These are phyloP conservation scores for Xylaria cubensis DNA, from an alignment of 495 filamentous ascomycete species.

Conservation along the genomic window DNA sequence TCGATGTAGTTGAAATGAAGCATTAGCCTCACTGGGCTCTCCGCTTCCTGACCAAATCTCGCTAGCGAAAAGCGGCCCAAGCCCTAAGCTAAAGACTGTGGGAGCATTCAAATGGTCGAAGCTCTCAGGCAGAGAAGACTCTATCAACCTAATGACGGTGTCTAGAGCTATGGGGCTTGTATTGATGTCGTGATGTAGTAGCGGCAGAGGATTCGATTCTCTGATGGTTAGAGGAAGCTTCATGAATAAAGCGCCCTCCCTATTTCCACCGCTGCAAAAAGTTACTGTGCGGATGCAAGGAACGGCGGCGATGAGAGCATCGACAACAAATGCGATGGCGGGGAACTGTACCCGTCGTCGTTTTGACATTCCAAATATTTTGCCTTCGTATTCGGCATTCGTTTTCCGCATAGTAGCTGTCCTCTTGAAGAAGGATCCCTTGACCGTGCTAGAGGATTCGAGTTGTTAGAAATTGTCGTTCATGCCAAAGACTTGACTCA, in stretches of 20 bases:
- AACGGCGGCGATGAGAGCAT: constrained; percentile 70
- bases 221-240: constrained; percentile 64
- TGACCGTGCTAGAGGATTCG: constrained; percentile 49
- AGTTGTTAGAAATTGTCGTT: background rate
- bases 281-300: constrained; percentile 73
- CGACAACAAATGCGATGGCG: constrained; percentile 79
- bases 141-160: constrained; percentile 54
- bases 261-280: constrained; percentile 86
- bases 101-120: constrained; percentile 57
- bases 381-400: constrained; percentile 58
- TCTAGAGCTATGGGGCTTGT: constrained; percentile 51
- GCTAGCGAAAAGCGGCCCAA: constrained; percentile 49
- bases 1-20: constrained; percentile 72
- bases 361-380: constrained; percentile 84
- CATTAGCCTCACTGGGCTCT: constrained; percentile 55
- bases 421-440: constrained; percentile 65
- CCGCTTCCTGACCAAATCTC: constrained; percentile 57
- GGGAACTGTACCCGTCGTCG: constrained; percentile 81
- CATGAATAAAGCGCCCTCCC: constrained; percentile 80
- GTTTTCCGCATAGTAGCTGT: constrained; percentile 64
- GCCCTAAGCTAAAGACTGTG: constrained; percentile 47
- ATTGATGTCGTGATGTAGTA: constrained; percentile 50
- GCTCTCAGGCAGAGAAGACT: constrained; percentile 60
- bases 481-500: background rate
- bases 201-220: constrained; percentile 67